Base-by-base conservation (phyloP, 2,329 filamentous ascomycete species). In the Cladosporium sp. region DNA sequence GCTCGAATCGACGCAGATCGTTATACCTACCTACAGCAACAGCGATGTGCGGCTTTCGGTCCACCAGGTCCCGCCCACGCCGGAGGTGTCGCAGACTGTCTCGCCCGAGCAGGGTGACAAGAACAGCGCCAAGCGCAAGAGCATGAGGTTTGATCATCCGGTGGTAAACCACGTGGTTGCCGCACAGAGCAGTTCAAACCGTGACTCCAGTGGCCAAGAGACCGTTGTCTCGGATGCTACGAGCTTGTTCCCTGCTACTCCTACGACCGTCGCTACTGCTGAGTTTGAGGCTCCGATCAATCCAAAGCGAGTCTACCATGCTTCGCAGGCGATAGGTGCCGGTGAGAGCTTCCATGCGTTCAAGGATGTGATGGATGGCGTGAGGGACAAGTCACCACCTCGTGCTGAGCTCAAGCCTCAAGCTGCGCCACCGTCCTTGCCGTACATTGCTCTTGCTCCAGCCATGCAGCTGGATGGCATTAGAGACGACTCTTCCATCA, bases 311-410 rank as follows among this genome's bases (percentile, higher is more conserved):
- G n/a, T 55, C 9, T 49, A 17, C 25, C 22, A 25, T 19, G 25
- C 34, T 17, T 42, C 25, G 39, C 34, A 36, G 8, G 22, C 17
- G 2, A 15, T n/a, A 5, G 20, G 22, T 28, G 51, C 14, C 3
- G 39, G 39, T 28, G 19, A 25, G 38, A 55, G 51, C 38, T 55
- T 43, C 38, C n/a, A 45, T 12, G 20, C 51, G 12, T 55, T 55
- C 25, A 55, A 55, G 39, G 20, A 55, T 17, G 25, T 37, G 37
- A 36, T 55, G 38, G 51, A 55, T 5, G 51, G 51, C n/a, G 51
- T 42, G 8, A 22, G 30, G 12, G 20, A 28, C 22, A 55, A 55
- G 39, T n/a, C 39, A 3, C 8, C 19, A 9, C 50, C 37, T 36
- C 36, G 28, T 42, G 22, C 25, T 28, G 20, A 17, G 5, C 19